Evolutionary conservation across 805 yeast species (phyloP).

Genomic region (Citeromyces matritensis): DNA sequence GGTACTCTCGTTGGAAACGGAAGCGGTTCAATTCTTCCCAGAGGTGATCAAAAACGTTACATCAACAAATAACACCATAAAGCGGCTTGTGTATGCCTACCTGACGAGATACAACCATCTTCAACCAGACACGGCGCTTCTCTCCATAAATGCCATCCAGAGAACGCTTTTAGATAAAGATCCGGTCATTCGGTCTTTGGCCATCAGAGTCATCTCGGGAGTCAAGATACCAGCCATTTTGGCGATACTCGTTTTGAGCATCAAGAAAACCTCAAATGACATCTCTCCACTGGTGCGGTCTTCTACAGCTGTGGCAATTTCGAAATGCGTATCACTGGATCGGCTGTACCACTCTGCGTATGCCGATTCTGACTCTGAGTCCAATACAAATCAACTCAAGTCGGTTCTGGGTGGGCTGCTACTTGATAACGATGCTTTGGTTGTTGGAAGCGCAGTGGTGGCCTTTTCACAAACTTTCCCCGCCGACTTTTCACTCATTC

Average conservation of each 20-base stretch:
- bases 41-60: conserved; percentile 83
- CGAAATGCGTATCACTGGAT: conserved; percentile 31
- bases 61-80: conserved; percentile 44
- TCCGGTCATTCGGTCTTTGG: conserved; percentile 54
- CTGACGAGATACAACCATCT: conserved; percentile 62
- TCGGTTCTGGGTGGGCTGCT: conserved; percentile 36
- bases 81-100: conserved; percentile 65
- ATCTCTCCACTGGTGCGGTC: conserved; percentile 65
- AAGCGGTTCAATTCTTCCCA: conserved; percentile 45
- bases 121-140: conserved; percentile 80
- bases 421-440: conserved; percentile 50
- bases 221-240: conserved; percentile 68
- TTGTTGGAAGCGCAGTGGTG: conserved; percentile 54
- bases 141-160: conserved; percentile 86
- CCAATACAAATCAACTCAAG: conserved; percentile 31
- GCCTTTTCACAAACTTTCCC: conserved; percentile 38
- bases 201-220: conserved; percentile 72
- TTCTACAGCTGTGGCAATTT: conserved; percentile 65
- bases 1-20: conserved; percentile 17
- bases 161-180: conserved; percentile 59
- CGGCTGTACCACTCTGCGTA: conserved; percentile 6
- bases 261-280: conserved; percentile 56
- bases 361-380: conserved; percentile 17
- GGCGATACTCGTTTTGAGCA: conserved; percentile 62
- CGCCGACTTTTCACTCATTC: conserved; percentile 49